Percentiles rank a stretch among this genome's conserved stretches.
Conservation (phyloP, 1,284 basidiomycete genomes). For the Papiliotrema flavescens region DNA sequence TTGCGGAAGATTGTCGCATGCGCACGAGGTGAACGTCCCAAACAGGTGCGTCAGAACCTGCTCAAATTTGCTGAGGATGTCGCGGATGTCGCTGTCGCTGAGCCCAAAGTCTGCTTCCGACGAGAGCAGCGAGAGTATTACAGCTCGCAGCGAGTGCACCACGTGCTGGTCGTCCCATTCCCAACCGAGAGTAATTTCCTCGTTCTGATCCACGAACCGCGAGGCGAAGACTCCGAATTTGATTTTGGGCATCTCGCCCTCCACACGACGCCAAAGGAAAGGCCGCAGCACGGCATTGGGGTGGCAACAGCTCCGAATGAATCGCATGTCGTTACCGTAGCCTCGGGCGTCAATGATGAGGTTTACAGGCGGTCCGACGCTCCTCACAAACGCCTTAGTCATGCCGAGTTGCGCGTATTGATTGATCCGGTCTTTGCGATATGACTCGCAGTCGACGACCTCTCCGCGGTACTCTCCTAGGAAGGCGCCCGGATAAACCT, state of each 20-base stretch:
- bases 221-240: slow-evolving; percentile 81
- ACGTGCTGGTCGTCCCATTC: slow-evolving; percentile 94
- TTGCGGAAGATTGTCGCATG: slow-evolving; percentile 62
- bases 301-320: slow-evolving; percentile 77
- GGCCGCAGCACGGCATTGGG: slow-evolving; percentile 85
- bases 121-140: slow-evolving; percentile 20
- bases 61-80: slow-evolving; percentile 59
- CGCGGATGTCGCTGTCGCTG: slow-evolving; percentile 16
- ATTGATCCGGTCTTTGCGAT: slow-evolving; percentile 53
- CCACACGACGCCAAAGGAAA: slow-evolving; percentile 52
- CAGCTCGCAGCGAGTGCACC: slow-evolving; percentile 63
- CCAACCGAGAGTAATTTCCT: slow-evolving; percentile 90
- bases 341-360: slow-evolving; percentile 76
- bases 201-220: slow-evolving; percentile 68
- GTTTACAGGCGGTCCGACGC: slow-evolving; percentile 73
- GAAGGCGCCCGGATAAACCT: slow-evolving; percentile 28
- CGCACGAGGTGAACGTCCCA: slow-evolving; percentile 72
- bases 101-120: slow-evolving; percentile 31
- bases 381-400: slow-evolving; percentile 67
- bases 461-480: slow-evolving; percentile 47
- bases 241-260: slow-evolving; percentile 51
- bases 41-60: slow-evolving; percentile 68
- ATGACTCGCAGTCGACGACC: slow-evolving; percentile 37
- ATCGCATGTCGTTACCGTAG: slow-evolving; percentile 72
- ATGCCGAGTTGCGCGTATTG: slow-evolving; percentile 55